Evolutionary conservation across 805 yeast genomes (phyloP).

Genomic region (Priceomyces melissophilus): DNA sequence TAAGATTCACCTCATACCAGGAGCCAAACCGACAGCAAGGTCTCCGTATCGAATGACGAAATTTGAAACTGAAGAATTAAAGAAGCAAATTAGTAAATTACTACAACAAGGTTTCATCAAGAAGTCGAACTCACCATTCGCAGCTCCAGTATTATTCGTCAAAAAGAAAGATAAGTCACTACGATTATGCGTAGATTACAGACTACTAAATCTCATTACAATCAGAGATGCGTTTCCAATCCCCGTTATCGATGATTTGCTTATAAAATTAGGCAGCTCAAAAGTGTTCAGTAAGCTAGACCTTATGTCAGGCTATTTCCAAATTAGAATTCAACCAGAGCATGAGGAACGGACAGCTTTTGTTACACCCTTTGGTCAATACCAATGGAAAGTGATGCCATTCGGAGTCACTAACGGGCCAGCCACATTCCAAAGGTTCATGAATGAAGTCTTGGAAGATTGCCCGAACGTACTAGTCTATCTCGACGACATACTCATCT

Average conservation of each 20-base stretch:
- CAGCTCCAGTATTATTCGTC: neutral
- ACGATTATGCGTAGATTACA: constrained; percentile 13
- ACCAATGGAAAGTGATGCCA: constrained; percentile 10
- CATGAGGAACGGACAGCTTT: too few relatives aligned
- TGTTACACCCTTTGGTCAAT: constrained; percentile 12
- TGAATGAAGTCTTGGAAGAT: constrained; percentile 3
- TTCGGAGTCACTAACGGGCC: constrained; percentile 17
- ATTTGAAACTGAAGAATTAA: too few relatives aligned
- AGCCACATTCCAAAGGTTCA: constrained; percentile 15
- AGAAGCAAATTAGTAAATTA: too few relatives aligned
- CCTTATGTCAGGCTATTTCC: constrained; percentile 13
- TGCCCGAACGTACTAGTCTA: constrained; percentile 17
- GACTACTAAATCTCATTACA: constrained; percentile 12
- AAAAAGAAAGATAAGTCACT: neutral
- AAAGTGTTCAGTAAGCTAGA: constrained; percentile 13
- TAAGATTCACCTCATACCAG: too few relatives aligned
- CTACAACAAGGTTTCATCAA: too few relatives aligned
- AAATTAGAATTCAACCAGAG: constrained; percentile 10
- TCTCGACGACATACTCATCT: too few relatives aligned
- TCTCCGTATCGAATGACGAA: too few relatives aligned
- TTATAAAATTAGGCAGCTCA: constrained; percentile 6
- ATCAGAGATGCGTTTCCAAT: constrained; percentile 13
- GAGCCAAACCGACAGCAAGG: too few relatives aligned
- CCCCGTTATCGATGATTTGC: constrained; percentile 13
- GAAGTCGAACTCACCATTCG: too few relatives aligned